Percentiles rank a stretch among this genome's conserved stretches.
phyloP scores from a whole-genome alignment of 2,329 filamentous ascomycete species.

The Dothideomycetes sp. region DNA sequence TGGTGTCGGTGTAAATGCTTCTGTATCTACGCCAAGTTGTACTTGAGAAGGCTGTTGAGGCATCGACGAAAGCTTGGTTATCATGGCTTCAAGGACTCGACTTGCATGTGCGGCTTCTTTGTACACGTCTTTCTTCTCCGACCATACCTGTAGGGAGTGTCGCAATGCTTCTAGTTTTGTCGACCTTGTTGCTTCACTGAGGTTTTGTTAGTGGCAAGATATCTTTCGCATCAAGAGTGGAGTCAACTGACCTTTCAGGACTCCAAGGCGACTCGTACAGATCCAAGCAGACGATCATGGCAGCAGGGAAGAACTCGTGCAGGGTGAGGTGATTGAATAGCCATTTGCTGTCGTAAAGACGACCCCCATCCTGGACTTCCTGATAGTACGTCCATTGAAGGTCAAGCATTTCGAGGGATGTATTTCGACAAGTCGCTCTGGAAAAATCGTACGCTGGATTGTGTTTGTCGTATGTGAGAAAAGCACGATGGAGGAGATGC shows the following conservation, averaged over 20 bases:
- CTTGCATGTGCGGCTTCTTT: conserved; percentile 6
- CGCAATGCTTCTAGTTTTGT: conserved; percentile 3
- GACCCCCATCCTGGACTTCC: conserved; percentile 32
- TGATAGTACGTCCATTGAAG: conserved; percentile 37
- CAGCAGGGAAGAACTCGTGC: conserved; percentile 34
- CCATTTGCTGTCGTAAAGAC: conserved; percentile 31
- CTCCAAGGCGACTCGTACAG: conserved; percentile 16
- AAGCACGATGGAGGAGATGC: conserved; percentile 41
- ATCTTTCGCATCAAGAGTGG: not conserved
- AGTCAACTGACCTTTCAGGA: not conserved
- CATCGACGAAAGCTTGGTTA: not conserved
- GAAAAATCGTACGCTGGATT: conserved; percentile 33
- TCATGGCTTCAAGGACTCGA: conserved; percentile 4
- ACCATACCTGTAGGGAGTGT: conserved; percentile 1
- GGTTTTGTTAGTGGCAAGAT: not conserved
- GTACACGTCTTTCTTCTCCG: not conserved
- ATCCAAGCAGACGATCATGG: conserved; percentile 34
- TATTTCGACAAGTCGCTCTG: conserved; percentile 33
- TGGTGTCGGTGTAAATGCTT: not conserved
- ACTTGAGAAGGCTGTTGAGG: not conserved
- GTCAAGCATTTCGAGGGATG: conserved; percentile 36
- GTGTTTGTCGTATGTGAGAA: conserved; percentile 29
- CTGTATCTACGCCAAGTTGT: not conserved
- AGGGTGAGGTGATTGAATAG: conserved; percentile 29
- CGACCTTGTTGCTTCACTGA: not conserved